Evolutionary conservation across 202 grass and related monocot genomes (phyloP).

Genomic region (Dendrocalamus latiflorus): DNA sequence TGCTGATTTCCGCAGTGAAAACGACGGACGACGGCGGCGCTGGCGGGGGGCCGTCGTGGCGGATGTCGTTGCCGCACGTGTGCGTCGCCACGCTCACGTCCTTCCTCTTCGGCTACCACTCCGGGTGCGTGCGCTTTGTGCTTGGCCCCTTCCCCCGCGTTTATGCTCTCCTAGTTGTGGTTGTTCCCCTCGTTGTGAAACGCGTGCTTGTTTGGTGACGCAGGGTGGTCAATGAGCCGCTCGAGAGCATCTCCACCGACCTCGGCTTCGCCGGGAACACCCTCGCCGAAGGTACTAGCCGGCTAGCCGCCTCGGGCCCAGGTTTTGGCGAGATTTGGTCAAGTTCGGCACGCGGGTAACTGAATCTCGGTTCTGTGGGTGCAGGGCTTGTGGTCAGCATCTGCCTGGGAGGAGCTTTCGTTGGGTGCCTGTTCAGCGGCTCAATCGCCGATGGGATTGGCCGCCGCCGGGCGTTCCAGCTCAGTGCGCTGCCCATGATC

Average conservation of each 20-base stretch:
- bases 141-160: neutral
- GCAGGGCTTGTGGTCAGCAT: conserved; percentile 94
- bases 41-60: conserved; percentile 61
- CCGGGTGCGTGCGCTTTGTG: conserved; percentile 51
- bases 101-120: conserved; percentile 87
- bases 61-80: conserved; percentile 75
- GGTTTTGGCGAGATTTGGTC: neutral
- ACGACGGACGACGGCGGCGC: conserved; percentile 26
- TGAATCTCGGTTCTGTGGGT: neutral
- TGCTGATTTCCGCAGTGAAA: conserved; percentile 30
- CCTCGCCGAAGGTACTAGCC: conserved; percentile 76
- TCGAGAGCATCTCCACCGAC: too few relatives aligned
- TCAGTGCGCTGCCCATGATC: conserved; percentile 92
- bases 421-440: conserved; percentile 88
- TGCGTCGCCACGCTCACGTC: too few relatives aligned
- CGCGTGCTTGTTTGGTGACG: conserved; percentile 16
- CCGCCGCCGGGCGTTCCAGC: conserved; percentile 75
- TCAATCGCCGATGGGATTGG: conserved; percentile 74
- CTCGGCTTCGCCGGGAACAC: too few relatives aligned
- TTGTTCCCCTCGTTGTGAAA: neutral
- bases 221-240: too few relatives aligned
- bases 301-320: neutral
- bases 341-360: neutral
- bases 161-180: neutral
- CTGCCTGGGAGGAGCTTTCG: conserved; percentile 83